Conservation (phyloP, 2,329 filamentous ascomycete genomes). For the Colletotrichum limetticola region DNA sequence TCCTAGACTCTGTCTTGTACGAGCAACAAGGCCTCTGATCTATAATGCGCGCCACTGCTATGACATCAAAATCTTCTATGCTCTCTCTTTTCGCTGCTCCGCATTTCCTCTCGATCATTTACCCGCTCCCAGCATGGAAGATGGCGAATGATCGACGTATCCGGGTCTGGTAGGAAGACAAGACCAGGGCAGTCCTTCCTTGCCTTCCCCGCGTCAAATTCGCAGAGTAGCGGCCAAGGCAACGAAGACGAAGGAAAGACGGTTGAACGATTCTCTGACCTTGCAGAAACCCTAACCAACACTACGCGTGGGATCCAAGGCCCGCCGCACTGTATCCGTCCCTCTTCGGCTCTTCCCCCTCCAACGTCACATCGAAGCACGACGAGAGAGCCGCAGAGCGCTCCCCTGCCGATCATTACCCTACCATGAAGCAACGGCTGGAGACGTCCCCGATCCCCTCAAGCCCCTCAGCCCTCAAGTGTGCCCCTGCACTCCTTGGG, state of each 20-base stretch:
- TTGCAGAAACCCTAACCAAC: background rate
- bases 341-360: background rate
- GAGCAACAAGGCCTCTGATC: background rate
- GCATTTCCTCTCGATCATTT: background rate
- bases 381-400: background rate
- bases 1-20: background rate
- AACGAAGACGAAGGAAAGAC: background rate
- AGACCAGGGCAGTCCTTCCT: background rate
- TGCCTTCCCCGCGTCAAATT: background rate
- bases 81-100: too few relatives aligned
- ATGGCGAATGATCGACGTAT: background rate
- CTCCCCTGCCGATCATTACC: slow-evolving; percentile 23
- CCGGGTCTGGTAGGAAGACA: background rate
- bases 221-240: background rate
- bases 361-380: background rate
- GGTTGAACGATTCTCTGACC: background rate
- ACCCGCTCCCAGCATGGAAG: background rate
- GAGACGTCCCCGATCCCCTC: background rate
- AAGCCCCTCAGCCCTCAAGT: too few relatives aligned
- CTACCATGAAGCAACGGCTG: slow-evolving; percentile 12
- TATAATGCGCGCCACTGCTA: slow-evolving; percentile 9
- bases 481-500: background rate
- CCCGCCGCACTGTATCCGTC: background rate
- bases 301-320: background rate
- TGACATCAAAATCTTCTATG: background rate